Percentiles rank a stretch among this genome's conserved stretches.
These are phyloP conservation scores for Chenopodium formosanum DNA, from an alignment of 148 eudicot genomes.

Conservation along the genomic window DNA sequence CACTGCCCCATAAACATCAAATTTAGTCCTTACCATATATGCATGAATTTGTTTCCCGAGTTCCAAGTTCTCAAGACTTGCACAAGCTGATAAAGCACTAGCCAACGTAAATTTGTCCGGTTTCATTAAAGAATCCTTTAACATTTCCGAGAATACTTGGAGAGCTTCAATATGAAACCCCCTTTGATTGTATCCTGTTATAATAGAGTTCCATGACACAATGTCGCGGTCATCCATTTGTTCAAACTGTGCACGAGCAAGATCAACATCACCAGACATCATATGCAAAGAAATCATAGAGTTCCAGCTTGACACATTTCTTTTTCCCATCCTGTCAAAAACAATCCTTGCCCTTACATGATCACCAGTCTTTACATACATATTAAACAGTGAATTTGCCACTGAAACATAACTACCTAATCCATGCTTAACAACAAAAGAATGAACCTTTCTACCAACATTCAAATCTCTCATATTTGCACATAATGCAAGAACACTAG, in stretches of 20 bases:
- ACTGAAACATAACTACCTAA: constrained; percentile 46
- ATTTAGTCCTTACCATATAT: constrained; percentile 32
- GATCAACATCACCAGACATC: constrained; percentile 47
- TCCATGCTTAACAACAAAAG: constrained; percentile 56
- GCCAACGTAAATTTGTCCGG: constrained; percentile 41
- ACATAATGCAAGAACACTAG: constrained; percentile 62
- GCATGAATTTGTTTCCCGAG: constrained; percentile 38
- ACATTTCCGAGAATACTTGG: constrained; percentile 29
- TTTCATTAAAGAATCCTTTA: constrained; percentile 20
- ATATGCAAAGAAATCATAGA: constrained; percentile 58
- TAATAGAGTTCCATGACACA: too few species aligned
- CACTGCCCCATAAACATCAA: constrained; percentile 32
- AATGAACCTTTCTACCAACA: constrained; percentile 60
- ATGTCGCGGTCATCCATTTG: not conserved
- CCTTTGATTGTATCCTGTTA: too few species aligned
- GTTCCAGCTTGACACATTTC: constrained; percentile 54
- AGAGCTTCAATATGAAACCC: constrained; percentile 32
- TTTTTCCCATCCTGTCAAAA: constrained; percentile 47
- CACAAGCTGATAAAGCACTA: constrained; percentile 43
- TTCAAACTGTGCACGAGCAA: constrained; percentile 50
- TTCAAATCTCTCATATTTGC: constrained; percentile 38
- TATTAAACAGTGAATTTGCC: constrained; percentile 67
- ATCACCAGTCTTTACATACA: constrained; percentile 76
- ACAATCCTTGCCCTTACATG: constrained; percentile 37
- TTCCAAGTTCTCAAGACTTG: constrained; percentile 26